Base-by-base conservation (phyloP, 1,284 basidiomycete genomes). In the Sporisorium iseilematis-ciliati region DNA sequence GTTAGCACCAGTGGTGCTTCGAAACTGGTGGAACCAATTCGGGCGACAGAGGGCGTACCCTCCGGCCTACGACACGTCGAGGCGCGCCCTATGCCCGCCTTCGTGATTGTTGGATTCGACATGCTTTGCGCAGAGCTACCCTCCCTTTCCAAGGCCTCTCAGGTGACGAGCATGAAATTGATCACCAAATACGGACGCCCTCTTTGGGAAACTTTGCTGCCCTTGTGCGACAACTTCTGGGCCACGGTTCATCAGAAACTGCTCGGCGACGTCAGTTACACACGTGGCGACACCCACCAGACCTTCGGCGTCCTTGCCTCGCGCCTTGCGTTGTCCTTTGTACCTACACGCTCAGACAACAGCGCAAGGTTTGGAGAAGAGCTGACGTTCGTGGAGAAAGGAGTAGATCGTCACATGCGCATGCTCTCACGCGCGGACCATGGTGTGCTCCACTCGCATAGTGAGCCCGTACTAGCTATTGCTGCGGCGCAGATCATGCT, bases 151-250 rank as follows among this genome's bases (percentile, higher is more conserved):
- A 31, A 5, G 29, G 29, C 29, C 8, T 8, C 4, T 8, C 29
- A 31, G 29, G 29, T 31, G 52, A 60, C 7, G 64, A 31, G 3
- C 41, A 35, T n/a, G 6, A 8, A 23, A n/a, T 23, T 21, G 18
- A 31, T 4, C 59, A 58, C 35, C 40, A 63, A 38, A 20, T 68
- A 68, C 20, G 66, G 66, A 16, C 59, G 66, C 14, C 59, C 66
- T 16, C 52, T 69, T 16, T 69, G 66, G 66, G 16, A 1, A 5
- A 48, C 66, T 7, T 52, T 55, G 29, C 29, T 5, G 8, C 29
- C 29, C 40, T n/a, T 26, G 6, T 7, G 5, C 0, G 21, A 20
- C 7, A 7, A 21, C 6, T 56, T 61, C 16, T 67, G 65, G 65
- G 16, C 21, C 8, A 49, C 4, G 2, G 59, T 50, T 29, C 18